phyloP scores from a whole-genome alignment of 2,329 filamentous ascomycete species.

The Aureobasidium subglaciale region DNA sequence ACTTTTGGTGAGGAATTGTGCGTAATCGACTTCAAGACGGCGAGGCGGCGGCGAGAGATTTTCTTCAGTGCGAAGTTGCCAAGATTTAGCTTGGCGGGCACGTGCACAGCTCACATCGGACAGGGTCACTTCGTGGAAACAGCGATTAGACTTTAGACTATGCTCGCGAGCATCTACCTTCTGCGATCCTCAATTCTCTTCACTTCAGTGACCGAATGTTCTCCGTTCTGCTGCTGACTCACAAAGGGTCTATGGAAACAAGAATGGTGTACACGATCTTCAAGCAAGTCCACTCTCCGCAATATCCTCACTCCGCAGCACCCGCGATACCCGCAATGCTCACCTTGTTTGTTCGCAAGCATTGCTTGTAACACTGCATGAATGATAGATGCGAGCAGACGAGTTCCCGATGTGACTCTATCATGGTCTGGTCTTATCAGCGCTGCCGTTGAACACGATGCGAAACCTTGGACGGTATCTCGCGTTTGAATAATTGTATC shows the following conservation, averaged over 20 bases:
- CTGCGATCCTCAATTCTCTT: too few species aligned
- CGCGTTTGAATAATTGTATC: not conserved
- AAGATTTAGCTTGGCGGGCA: not conserved
- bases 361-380: not conserved
- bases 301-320: constrained; percentile 2
- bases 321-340: not conserved
- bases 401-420: not conserved
- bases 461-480: not conserved
- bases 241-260: not conserved
- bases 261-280: not conserved
- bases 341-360: not conserved
- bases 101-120: not conserved
- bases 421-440: too few species aligned
- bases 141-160: too few species aligned
- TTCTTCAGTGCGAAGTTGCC: not conserved
- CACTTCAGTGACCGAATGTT: not conserved
- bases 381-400: not conserved
- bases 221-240: constrained; percentile 2
- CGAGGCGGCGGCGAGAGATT: not conserved
- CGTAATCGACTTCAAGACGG: not conserved
- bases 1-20: constrained; percentile 26
- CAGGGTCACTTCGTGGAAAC: constrained; percentile 3
- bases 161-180: too few species aligned
- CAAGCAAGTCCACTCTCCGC: too few species aligned
- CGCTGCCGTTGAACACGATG: too few species aligned